Base-by-base conservation (phyloP, 345 rosid species). In the Lepidium aucheri region DNA sequence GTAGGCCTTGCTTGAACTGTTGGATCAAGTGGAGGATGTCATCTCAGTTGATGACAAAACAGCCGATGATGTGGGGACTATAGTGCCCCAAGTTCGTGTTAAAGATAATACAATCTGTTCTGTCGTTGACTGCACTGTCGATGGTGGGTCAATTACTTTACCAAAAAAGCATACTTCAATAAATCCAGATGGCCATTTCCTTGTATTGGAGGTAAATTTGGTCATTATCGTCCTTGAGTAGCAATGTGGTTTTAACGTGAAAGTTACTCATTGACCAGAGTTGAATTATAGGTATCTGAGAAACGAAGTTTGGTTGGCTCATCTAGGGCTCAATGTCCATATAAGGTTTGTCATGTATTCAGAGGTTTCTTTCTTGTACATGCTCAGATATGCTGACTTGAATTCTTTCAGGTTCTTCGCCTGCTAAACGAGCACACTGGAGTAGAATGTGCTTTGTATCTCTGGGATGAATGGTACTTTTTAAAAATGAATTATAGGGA, bases 21-120 rank as follows among this genome's bases (percentile, higher is more conserved):
- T 94, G 64, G 92, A 90, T 83, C 97, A 90, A 83, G 95, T 94
- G 44, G 89, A 88, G 83, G 95, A 88, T 80, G 99, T 79, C 75
- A 85, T 90, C 64, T 83, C 86, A 60, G 79, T 78, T 55, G 96
- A 90, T 52, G 95, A 79, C 43, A 74, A 80, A 70, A 74, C 70
- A 41, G 60, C 77, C 49, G 60, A 43, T 57, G 76, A 62, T 33
- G 75, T 67, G 46, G 76, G 70, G 71, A 62, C 65, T 56, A 54
- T 52, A 76, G 62, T 78, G 68, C 73, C 86, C 28, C 65, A 76
- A 73, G 66, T 60, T 76, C 67, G 54, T 63, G 67, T 74, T 71
- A 73, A 33, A 66, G 64, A 67, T 67, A 65, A 65, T 54, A 54
- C 66, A 70, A 18, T 43, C 44, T 60, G 53, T 55, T 40, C 74